phyloP scores from a whole-genome alignment of 805 yeast genomes.

The Starmerella sirachaensis region DNA sequence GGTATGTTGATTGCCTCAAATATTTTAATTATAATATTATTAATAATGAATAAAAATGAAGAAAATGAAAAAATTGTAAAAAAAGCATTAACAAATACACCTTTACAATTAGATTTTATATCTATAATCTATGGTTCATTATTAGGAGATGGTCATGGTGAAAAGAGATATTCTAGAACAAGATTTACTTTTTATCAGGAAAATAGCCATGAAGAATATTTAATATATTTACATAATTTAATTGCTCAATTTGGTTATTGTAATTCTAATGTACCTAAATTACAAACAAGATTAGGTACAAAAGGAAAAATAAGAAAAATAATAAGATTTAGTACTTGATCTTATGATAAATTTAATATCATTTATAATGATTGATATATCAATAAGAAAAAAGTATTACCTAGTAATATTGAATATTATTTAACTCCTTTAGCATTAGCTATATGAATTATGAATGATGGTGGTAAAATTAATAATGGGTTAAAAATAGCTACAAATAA shows the following conservation, averaged over 20 bases:
- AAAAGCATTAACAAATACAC: neutral
- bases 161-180: neutral
- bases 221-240: neutral
- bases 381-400: neutral
- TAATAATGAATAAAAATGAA: neutral
- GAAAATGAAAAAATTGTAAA: neutral
- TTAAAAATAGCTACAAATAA: neutral
- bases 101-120: neutral
- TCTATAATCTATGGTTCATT: neutral
- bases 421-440: neutral
- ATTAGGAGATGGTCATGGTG: neutral
- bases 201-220: neutral
- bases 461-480: neutral
- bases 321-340: neutral
- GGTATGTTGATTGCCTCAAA: neutral
- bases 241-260: neutral
- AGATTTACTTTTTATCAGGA: neutral
- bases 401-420: neutral
- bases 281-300: neutral
- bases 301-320: neutral
- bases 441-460: neutral
- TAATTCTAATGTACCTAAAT: neutral
- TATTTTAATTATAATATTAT: neutral
- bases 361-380: neutral
- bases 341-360: neutral